Percentiles rank a stretch among this genome's conserved stretches.
These are phyloP conservation scores for Bromus sterilis DNA, from an alignment of 176 grass and related monocot species.

Conservation along the genomic window DNA sequence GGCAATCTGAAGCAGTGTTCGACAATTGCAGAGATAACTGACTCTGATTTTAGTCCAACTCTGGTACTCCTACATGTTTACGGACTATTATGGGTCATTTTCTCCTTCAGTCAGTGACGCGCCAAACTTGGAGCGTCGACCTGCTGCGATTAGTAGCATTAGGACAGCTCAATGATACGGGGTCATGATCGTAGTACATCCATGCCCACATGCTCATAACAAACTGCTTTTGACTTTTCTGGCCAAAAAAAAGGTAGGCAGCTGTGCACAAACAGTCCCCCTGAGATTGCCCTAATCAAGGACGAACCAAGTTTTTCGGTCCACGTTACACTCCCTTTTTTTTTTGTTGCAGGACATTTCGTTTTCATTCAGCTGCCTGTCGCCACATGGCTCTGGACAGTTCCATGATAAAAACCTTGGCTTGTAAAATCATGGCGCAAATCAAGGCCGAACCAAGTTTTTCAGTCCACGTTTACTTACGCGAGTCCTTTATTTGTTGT, in stretches of 20 bases:
- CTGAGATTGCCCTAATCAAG: slow-evolving; percentile 17
- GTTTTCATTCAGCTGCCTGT: not conserved
- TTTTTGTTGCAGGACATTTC: not conserved
- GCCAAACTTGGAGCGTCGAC: not conserved
- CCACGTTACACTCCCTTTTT: slow-evolving; percentile 11
- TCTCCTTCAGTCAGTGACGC: not conserved
- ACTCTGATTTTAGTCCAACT: not conserved
- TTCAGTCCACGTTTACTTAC: slow-evolving; percentile 13
- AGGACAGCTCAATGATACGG: not conserved
- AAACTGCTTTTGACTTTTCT: slow-evolving; percentile 33
- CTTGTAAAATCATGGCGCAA: no score
- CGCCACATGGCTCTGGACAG: not conserved
- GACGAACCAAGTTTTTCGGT: slow-evolving; percentile 15
- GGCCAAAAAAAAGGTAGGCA: not conserved
- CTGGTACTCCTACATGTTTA: not conserved
- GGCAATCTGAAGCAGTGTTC: not conserved
- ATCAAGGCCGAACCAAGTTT: slow-evolving; percentile 12
- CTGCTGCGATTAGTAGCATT: not conserved
- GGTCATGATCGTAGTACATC: not conserved
- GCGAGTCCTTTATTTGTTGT: not conserved
- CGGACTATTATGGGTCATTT: not conserved
- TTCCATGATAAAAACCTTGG: not conserved
- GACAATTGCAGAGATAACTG: not conserved
- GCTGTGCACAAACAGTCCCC: slow-evolving; percentile 15
- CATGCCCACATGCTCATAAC: slow-evolving; percentile 1